Conservation (phyloP, 2,329 filamentous ascomycete genomes). For the Verticillium tricorpus region DNA sequence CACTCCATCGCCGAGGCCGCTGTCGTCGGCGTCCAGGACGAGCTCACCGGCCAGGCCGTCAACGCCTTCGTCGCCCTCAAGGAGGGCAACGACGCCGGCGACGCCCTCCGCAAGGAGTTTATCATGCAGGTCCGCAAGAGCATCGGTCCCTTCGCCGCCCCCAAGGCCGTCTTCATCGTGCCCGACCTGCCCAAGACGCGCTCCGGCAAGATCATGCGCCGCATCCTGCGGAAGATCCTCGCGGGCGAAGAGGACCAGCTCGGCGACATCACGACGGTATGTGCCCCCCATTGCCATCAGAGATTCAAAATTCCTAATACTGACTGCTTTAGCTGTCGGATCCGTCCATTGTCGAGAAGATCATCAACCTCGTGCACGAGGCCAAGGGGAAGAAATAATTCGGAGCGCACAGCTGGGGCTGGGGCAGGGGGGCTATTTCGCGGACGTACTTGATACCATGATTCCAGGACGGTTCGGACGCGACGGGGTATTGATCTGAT, state of each 20-base stretch:
- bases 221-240: constrained; percentile 94
- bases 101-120: constrained; percentile 87
- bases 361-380: constrained; percentile 76
- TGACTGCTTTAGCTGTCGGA: constrained; percentile 66
- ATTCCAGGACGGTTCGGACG: not conserved
- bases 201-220: constrained; percentile 98
- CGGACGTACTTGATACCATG: constrained; percentile 2
- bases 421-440: not conserved
- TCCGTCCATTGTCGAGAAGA: constrained; percentile 82
- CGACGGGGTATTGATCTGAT: not conserved
- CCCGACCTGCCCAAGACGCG: constrained; percentile 95
- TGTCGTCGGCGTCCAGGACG: constrained; percentile 88
- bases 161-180: constrained; percentile 87
- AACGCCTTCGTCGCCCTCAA: constrained; percentile 96
- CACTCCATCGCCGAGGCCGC: constrained; percentile 86
- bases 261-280: constrained; percentile 85
- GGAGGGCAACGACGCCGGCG: constrained; percentile 69
- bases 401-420: not conserved
- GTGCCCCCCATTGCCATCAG: constrained; percentile 27
- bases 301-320: not conserved
- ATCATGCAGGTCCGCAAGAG: constrained; percentile 93
- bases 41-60: constrained; percentile 94
- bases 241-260: constrained; percentile 96
- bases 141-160: constrained; percentile 94
- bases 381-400: constrained; percentile 46